These are phyloP conservation scores for barrel medic (Medicago truncatula) DNA, from an alignment of 306 rosid genomes.

Conservation along the genomic window MtrunA17r5.0-ANR NC_053049.1:1139001-1139500, in stretches of 20 bases:
- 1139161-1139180: conserved; percentile 7
- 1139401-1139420: neutral
- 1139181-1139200: neutral
- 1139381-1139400: conserved; percentile 40
- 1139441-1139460: neutral
- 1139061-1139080: conserved; percentile 25
- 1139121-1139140: conserved; percentile 45
- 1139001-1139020: too few species aligned
- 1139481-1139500: too few species aligned
- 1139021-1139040: conserved; percentile 36
- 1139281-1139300: conserved; percentile 28
- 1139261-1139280: conserved; percentile 42
- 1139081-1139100: conserved; percentile 34
- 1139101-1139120: conserved; percentile 41
- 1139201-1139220: neutral
- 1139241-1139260: conserved; percentile 26
- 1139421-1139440: too few species aligned
- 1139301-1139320: conserved; percentile 49
- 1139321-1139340: conserved; percentile 35
- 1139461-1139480: neutral
- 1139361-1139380: conserved; percentile 13
- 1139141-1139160: conserved; percentile 38
- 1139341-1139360: conserved; percentile 9
- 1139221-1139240: too few species aligned
- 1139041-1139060: conserved; percentile 43